phyloP scores from a whole-genome alignment of 1,284 basidiomycete genomes.

The Paramarasmius palmivorus region DNA sequence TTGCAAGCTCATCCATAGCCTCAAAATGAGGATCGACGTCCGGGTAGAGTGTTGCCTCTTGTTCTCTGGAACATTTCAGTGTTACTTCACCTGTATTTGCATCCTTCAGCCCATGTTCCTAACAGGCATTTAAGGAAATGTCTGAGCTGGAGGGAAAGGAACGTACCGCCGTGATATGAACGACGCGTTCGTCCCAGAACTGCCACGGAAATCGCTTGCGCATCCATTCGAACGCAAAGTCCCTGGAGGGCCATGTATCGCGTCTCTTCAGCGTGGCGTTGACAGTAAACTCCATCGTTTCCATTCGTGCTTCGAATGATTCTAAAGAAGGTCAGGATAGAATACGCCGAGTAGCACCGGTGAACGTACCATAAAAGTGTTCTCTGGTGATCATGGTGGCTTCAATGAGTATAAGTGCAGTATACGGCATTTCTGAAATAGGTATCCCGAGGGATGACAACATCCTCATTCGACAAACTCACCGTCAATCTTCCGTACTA shows the following conservation, averaged over 20 bases:
- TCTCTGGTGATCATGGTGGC: constrained; percentile 37
- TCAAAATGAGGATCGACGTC: constrained; percentile 43
- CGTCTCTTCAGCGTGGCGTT: constrained; percentile 33
- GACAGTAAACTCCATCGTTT: constrained; percentile 35
- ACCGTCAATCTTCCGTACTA: background rate
- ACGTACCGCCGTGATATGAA: constrained; percentile 26
- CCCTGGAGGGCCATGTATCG: constrained; percentile 35
- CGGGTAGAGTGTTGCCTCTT: constrained; percentile 43
- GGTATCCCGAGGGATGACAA: constrained; percentile 31
- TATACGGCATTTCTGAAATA: constrained; percentile 25
- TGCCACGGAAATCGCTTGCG: constrained; percentile 41
- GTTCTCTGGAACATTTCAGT: constrained; percentile 40
- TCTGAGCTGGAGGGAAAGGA: no score
- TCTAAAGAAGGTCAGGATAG: no score
- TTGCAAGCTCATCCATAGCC: constrained; percentile 29
- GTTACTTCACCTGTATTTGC: constrained; percentile 29
- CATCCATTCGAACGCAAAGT: constrained; percentile 38
- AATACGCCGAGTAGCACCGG: constrained; percentile 1
- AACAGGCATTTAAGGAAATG: no score
- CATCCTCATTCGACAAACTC: constrained; percentile 24
- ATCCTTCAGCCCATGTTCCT: constrained; percentile 29
- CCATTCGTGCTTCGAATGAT: constrained; percentile 34
- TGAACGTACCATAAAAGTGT: constrained; percentile 16
- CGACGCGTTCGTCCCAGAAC: constrained; percentile 38
- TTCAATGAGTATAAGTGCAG: constrained; percentile 41